phyloP scores from a whole-genome alignment of 2,329 filamentous ascomycete species.

The Apiospora marii region DNA sequence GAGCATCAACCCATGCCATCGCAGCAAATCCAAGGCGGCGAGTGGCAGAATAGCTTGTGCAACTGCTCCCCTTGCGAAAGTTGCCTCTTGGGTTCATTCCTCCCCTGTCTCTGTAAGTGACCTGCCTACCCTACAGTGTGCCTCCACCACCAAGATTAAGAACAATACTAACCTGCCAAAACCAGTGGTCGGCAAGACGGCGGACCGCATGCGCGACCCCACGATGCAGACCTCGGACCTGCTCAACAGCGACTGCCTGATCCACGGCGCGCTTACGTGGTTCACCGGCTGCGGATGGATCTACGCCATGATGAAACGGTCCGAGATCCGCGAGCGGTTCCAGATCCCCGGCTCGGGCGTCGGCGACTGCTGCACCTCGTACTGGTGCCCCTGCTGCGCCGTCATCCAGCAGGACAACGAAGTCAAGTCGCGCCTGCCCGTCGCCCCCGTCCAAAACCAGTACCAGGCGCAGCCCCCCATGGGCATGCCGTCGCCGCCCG shows the following conservation, averaged over 20 bases:
- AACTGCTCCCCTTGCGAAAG: slow-evolving; percentile 50
- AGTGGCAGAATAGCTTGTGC: slow-evolving; percentile 44
- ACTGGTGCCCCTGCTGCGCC: slow-evolving; percentile 62
- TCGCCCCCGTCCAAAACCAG: slow-evolving; percentile 37
- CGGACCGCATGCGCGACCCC: slow-evolving; percentile 54
- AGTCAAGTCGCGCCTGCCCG: slow-evolving; percentile 43
- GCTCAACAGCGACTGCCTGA: slow-evolving; percentile 52
- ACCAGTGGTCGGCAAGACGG: slow-evolving; percentile 53
- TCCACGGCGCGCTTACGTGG: slow-evolving; percentile 48
- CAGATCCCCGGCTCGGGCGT: slow-evolving; percentile 58
- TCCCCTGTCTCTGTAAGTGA: slow-evolving; percentile 54
- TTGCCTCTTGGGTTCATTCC: slow-evolving; percentile 49
- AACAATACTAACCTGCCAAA: not conserved
- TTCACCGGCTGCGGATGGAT: slow-evolving; percentile 54
- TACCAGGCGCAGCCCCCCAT: slow-evolving; percentile 50
- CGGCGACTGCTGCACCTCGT: slow-evolving; percentile 60
- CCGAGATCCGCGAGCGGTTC: slow-evolving; percentile 60
- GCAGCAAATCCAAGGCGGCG: slow-evolving; percentile 27
- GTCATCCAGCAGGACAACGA: slow-evolving; percentile 68
- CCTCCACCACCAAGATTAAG: not conserved
- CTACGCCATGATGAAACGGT: slow-evolving; percentile 59
- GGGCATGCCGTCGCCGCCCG: slow-evolving; percentile 40
- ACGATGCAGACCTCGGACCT: slow-evolving; percentile 48
- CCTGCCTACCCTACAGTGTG: not conserved
- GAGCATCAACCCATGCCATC: not conserved